phyloP scores from a whole-genome alignment of 345 rosid genomes.

The Boechera retrofracta region DNA sequence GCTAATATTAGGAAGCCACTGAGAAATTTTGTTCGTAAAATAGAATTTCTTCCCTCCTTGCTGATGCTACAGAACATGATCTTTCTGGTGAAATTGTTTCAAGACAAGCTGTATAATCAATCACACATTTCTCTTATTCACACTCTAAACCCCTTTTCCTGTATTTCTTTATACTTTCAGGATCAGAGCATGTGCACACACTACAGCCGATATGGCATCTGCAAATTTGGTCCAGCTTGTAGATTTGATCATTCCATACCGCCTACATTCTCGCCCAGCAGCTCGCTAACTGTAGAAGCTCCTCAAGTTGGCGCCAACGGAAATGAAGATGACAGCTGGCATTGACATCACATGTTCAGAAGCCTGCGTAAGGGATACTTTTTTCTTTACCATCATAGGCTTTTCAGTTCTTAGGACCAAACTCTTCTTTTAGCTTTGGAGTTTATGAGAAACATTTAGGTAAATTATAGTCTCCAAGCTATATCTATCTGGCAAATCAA shows the following conservation, averaged over 20 bases:
- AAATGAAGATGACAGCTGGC: conserved; percentile 43
- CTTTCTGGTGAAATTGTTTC: conserved; percentile 15
- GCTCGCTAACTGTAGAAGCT: conserved; percentile 42
- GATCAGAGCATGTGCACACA: conserved; percentile 76
- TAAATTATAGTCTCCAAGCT: conserved; percentile 39
- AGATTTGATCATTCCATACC: conserved; percentile 56
- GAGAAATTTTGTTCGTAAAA: not conserved
- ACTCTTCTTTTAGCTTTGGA: conserved; percentile 35
- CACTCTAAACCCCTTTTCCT: conserved; percentile 4
- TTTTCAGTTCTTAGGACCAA: conserved; percentile 40
- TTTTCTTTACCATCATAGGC: conserved; percentile 30
- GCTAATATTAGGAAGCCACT: conserved; percentile 10
- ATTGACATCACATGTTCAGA: conserved; percentile 36
- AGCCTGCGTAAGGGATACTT: conserved; percentile 34
- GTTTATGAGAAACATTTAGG: conserved; percentile 36
- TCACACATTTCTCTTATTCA: conserved; percentile 1
- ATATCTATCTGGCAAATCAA: conserved; percentile 34
- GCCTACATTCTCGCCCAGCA: conserved; percentile 46
- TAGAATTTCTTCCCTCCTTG: conserved; percentile 1
- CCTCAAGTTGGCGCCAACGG: conserved; percentile 33
- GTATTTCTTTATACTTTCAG: conserved; percentile 48
- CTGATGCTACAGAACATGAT: conserved; percentile 24
- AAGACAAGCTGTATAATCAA: not conserved
- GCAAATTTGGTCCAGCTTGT: conserved; percentile 98
- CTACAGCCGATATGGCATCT: conserved; percentile 93